Percentiles rank a stretch among this genome's conserved stretches.
Conservation (phyloP, 139 green algal genomes). For the Astrephomene gubernaculifera region DNA sequence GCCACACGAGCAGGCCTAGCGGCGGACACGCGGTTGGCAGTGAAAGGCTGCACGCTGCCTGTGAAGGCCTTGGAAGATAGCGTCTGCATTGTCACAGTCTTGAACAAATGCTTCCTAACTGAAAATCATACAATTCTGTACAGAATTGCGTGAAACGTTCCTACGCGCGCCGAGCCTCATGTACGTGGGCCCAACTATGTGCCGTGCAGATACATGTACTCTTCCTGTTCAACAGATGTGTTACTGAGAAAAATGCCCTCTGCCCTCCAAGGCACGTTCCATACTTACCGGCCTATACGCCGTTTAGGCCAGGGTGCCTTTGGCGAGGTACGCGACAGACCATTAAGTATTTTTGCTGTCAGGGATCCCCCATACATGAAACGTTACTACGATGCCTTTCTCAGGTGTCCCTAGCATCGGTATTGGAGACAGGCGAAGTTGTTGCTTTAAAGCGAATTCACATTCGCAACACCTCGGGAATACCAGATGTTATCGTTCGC, state of each 20-base stretch:
- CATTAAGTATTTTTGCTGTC: no score
- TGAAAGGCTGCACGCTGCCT: slow-evolving; percentile 53
- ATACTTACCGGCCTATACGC: slow-evolving; percentile 45
- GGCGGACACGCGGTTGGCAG: slow-evolving; percentile 19
- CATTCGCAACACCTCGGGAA: slow-evolving; percentile 43
- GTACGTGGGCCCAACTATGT: no score
- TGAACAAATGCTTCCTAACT: no score
- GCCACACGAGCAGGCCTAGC: slow-evolving; percentile 37
- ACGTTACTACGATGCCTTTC: background rate
- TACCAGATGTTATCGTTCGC: slow-evolving; percentile 53
- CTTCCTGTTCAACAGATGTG: no score
- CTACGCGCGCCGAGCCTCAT: no score
- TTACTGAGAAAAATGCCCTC: no score
- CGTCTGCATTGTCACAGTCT: slow-evolving; percentile 54
- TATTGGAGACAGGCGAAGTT: slow-evolving; percentile 57
- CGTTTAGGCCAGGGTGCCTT: slow-evolving; percentile 53
- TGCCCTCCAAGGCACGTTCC: slow-evolving; percentile 28
- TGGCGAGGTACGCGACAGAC: slow-evolving; percentile 44
- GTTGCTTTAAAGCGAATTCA: slow-evolving; percentile 61
- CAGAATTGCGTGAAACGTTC: no score
- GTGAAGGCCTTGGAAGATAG: slow-evolving; percentile 43
- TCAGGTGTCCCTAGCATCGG: slow-evolving; percentile 44
- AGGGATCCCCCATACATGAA: no score
- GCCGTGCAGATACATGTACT: no score
- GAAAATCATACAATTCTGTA: no score